phyloP scores from a whole-genome alignment of 2,329 filamentous ascomycete genomes.

The Clonostachys rosea region DNA sequence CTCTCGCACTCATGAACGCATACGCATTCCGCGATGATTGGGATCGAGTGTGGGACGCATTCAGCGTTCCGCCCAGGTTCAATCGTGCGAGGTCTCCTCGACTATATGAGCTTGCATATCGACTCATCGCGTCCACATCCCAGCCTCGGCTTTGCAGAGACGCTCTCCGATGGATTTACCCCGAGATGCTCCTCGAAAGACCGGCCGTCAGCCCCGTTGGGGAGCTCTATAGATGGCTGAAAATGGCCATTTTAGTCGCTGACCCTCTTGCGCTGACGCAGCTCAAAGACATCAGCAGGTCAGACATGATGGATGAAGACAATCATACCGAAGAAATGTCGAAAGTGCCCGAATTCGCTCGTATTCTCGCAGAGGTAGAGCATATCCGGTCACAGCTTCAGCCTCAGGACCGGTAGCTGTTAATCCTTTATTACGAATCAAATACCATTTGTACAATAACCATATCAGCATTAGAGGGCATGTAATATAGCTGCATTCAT shows the following conservation, averaged over 20 bases:
- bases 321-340: neutral
- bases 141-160: conserved; percentile 37
- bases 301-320: neutral
- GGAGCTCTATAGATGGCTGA: conserved; percentile 39
- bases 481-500: too few relatives aligned
- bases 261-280: conserved; percentile 26
- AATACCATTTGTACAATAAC: too few relatives aligned
- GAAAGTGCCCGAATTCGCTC: neutral
- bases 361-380: too few relatives aligned
- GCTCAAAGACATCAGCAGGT: too few relatives aligned
- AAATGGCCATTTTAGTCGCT: conserved; percentile 48
- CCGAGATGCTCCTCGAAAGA: conserved; percentile 53
- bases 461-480: too few relatives aligned
- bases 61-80: conserved; percentile 49
- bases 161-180: conserved; percentile 47
- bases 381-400: too few relatives aligned
- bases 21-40: conserved; percentile 45
- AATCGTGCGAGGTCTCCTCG: conserved; percentile 38
- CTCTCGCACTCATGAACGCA: conserved; percentile 35
- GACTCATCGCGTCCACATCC: conserved; percentile 35
- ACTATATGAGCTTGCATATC: conserved; percentile 53
- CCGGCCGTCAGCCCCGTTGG: conserved; percentile 39
- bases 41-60: conserved; percentile 55
- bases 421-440: too few relatives aligned
- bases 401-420: too few relatives aligned